phyloP scores from a whole-genome alignment of 805 yeast species.

The Schwanniomyces yamadae region DNA sequence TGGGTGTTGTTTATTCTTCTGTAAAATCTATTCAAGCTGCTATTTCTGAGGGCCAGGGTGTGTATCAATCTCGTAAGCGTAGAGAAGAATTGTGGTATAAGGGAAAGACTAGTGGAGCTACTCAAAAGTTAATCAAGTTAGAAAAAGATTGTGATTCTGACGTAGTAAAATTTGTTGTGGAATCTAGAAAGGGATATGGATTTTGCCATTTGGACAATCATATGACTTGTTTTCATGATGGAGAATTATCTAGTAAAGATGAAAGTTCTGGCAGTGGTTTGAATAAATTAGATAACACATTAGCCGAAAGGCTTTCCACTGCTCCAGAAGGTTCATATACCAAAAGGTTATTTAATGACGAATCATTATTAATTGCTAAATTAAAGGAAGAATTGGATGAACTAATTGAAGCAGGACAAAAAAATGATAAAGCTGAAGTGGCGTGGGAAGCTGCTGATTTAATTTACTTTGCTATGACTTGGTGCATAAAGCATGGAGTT shows the following conservation, averaged over 20 bases:
- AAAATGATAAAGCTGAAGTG: slow-evolving; percentile 43
- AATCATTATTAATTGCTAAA: slow-evolving; percentile 73
- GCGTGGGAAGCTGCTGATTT: slow-evolving; percentile 99
- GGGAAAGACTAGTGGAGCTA: slow-evolving; percentile 95
- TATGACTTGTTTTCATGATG: slow-evolving; percentile 66
- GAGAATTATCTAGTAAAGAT: slow-evolving; percentile 26
- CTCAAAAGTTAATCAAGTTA: slow-evolving; percentile 68
- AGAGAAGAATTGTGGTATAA: slow-evolving; percentile 89
- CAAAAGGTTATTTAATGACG: slow-evolving; percentile 79
- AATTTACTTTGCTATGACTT: slow-evolving; percentile 53
- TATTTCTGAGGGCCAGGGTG: slow-evolving; percentile 78
- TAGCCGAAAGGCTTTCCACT: slow-evolving; percentile 55
- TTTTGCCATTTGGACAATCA: slow-evolving; percentile 85
- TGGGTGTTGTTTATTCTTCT: slow-evolving; percentile 92
- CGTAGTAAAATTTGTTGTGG: slow-evolving; percentile 81
- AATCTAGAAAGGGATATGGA: slow-evolving; percentile 75
- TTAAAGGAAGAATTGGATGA: slow-evolving; percentile 97
- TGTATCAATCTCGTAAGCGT: slow-evolving; percentile 84
- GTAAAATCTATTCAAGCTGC: slow-evolving; percentile 79
- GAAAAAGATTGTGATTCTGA: slow-evolving; percentile 91
- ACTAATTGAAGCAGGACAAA: slow-evolving; percentile 71
- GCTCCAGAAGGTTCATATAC: slow-evolving; percentile 97
- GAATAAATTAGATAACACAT: slow-evolving; percentile 61
- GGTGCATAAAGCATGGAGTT: slow-evolving; percentile 71
- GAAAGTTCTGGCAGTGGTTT: slow-evolving; percentile 65